phyloP scores from a whole-genome alignment of 2,329 filamentous ascomycete genomes.

The Aspergillus quadrilineatus region DNA sequence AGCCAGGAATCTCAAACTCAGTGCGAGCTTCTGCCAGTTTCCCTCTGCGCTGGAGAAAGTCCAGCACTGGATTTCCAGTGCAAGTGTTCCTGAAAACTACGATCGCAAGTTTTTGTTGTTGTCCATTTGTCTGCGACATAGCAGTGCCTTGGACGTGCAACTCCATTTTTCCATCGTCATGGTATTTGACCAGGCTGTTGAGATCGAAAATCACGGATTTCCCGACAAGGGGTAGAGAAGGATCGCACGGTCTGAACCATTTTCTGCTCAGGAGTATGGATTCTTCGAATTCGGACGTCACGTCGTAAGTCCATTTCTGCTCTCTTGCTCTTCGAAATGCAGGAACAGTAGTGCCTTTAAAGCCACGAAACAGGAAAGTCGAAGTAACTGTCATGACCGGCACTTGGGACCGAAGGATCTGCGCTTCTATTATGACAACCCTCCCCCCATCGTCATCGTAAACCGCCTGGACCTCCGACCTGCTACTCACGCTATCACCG shows the following conservation, averaged over 20 bases:
- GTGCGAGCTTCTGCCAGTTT: neutral
- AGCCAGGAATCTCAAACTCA: constrained; percentile 10
- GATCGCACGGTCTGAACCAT: constrained; percentile 14
- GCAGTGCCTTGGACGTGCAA: constrained; percentile 16
- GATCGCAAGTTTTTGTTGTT: constrained; percentile 1
- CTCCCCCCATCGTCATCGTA: constrained; percentile 16
- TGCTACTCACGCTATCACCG: constrained; percentile 17
- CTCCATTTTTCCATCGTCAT: neutral
- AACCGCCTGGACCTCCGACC: constrained; percentile 14
- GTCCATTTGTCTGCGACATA: neutral
- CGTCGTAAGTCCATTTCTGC: constrained; percentile 3
- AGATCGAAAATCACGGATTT: constrained; percentile 14
- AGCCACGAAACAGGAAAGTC: constrained; percentile 16
- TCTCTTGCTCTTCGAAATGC: constrained; percentile 13
- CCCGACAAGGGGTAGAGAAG: constrained; percentile 10
- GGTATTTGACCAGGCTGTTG: constrained; percentile 9
- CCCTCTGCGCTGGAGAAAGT: constrained; percentile 20
- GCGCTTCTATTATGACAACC: constrained; percentile 14
- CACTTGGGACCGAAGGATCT: constrained; percentile 11
- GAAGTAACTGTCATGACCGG: constrained; percentile 18
- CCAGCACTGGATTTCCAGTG: constrained; percentile 18
- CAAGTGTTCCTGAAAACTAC: constrained; percentile 15
- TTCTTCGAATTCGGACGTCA: constrained; percentile 15
- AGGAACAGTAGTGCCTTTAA: neutral
- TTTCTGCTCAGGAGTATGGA: constrained; percentile 9